Evolutionary conservation across 2,329 filamentous ascomycete genomes (phyloP).

Genomic region (Trichoderma afroharzianum): DNA sequence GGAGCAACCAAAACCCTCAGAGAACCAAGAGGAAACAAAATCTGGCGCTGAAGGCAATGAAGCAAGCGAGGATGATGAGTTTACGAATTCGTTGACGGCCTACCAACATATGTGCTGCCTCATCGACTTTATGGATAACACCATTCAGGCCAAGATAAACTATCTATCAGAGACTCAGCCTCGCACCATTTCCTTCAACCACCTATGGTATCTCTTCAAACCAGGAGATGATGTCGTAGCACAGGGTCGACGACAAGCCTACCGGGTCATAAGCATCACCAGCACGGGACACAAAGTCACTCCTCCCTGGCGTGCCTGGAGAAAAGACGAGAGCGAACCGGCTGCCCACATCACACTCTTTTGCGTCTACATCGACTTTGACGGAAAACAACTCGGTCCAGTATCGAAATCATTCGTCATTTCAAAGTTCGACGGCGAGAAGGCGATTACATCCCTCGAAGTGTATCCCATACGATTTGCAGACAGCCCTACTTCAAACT

Average conservation of each 20-base stretch:
- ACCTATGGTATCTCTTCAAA: slow-evolving; percentile 30
- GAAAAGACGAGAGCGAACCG: not conserved
- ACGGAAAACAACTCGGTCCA: slow-evolving; percentile 29
- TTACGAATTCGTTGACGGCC: not conserved
- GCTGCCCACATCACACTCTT: slow-evolving; percentile 6
- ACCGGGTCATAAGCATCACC: slow-evolving; percentile 21
- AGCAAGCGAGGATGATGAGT: not conserved
- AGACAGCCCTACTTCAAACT: not conserved
- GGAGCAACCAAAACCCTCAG: not conserved
- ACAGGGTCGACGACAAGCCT: slow-evolving; percentile 23
- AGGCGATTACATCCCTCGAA: slow-evolving; percentile 22
- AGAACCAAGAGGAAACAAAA: not conserved
- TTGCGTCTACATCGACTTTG: slow-evolving; percentile 31
- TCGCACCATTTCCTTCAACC: slow-evolving; percentile 21
- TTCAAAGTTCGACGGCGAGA: slow-evolving; percentile 26
- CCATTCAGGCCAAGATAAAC: not conserved
- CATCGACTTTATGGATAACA: slow-evolving; percentile 14
- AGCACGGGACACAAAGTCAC: slow-evolving; percentile 12
- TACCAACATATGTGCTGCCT: slow-evolving; percentile 12
- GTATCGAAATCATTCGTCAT: slow-evolving; percentile 25
- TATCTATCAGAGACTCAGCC: not conserved
- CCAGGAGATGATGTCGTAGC: slow-evolving; percentile 25
- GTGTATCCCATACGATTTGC: slow-evolving; percentile 27
- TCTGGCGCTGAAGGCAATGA: not conserved
- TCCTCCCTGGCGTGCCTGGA: not conserved